phyloP scores from a whole-genome alignment of 2,329 filamentous ascomycete genomes.

The Penicillium sp. region DNA sequence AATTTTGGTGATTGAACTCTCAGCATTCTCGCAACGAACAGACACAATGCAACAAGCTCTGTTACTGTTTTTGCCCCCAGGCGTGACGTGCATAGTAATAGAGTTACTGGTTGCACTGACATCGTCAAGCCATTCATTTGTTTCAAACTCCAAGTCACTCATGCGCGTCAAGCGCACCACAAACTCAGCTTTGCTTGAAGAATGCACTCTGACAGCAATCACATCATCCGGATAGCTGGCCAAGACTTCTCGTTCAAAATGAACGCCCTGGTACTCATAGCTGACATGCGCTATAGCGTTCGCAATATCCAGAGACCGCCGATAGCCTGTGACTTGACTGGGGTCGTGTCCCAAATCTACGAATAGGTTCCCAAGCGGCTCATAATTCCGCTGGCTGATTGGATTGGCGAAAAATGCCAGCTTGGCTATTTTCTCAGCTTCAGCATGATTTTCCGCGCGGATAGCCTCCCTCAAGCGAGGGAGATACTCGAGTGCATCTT shows the following conservation, averaged over 20 bases:
- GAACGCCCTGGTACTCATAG: slow-evolving; percentile 38
- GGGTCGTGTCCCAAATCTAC: slow-evolving; percentile 42
- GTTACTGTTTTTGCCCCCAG: slow-evolving; percentile 39
- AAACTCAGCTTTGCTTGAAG: slow-evolving; percentile 27
- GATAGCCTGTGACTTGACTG: slow-evolving; percentile 34
- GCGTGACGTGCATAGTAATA: slow-evolving; percentile 41
- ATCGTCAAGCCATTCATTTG: slow-evolving; percentile 47
- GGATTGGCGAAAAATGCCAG: slow-evolving; percentile 49
- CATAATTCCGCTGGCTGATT: slow-evolving; percentile 50
- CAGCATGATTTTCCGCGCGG: slow-evolving; percentile 39
- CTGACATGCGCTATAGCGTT: slow-evolving; percentile 38
- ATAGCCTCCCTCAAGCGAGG: slow-evolving; percentile 43
- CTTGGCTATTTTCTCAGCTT: slow-evolving; percentile 45
- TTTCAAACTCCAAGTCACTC: slow-evolving; percentile 46
- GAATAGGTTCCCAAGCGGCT: slow-evolving; percentile 45
- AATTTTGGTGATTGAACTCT: slow-evolving; percentile 31
- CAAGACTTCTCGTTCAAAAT: slow-evolving; percentile 41
- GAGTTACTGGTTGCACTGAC: slow-evolving; percentile 29
- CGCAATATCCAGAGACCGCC: slow-evolving; percentile 42
- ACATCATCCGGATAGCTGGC: slow-evolving; percentile 46
- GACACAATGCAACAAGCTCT: slow-evolving; percentile 34
- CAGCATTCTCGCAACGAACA: slow-evolving; percentile 26
- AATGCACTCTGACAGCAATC: slow-evolving; percentile 36
- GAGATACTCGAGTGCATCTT: slow-evolving; percentile 40
- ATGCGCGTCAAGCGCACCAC: slow-evolving; percentile 36